A percentile compares a stretch with the other conserved stretches of the same genome.
Conservation (phyloP, 345 rosid species). For the Ailanthus altissimus region DNA sequence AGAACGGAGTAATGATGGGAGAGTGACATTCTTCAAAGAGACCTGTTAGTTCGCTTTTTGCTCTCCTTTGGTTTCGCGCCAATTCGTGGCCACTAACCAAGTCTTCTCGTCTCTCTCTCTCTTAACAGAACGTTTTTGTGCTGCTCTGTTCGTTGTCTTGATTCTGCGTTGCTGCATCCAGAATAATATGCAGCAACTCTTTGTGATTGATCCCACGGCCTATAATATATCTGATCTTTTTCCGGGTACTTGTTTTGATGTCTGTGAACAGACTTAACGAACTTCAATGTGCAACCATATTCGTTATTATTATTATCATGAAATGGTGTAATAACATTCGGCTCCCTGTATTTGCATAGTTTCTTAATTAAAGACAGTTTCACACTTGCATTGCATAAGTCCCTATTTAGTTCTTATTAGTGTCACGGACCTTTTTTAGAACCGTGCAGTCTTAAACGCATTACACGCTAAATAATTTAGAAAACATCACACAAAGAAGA, state of each 20-base stretch:
- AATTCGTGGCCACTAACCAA: conserved; percentile 68
- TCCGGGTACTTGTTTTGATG: background rate
- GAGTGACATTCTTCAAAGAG: conserved; percentile 51
- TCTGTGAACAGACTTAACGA: background rate
- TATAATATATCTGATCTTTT: background rate
- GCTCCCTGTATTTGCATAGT: too few relatives aligned
- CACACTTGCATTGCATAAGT: too few relatives aligned
- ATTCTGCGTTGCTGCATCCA: background rate
- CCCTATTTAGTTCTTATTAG: too few relatives aligned
- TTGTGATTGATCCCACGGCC: background rate
- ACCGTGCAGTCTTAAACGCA: too few relatives aligned
- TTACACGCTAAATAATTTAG: too few relatives aligned
- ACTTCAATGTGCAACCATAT: too few relatives aligned
- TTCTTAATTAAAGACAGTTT: too few relatives aligned
- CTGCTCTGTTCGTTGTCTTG: conserved; percentile 2
- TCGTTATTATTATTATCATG: too few relatives aligned
- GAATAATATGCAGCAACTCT: background rate
- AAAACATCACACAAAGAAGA: too few relatives aligned
- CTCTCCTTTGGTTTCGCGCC: conserved; percentile 74
- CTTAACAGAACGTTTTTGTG: background rate
- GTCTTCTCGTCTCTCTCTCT: conserved; percentile 24
- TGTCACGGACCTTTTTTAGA: too few relatives aligned
- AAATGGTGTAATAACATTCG: too few relatives aligned
- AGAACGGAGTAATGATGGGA: conserved; percentile 31
- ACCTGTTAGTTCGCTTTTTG: conserved; percentile 55